phyloP scores from a whole-genome alignment of 306 rosid genomes.

The Luffa aegyptiaca region DNA sequence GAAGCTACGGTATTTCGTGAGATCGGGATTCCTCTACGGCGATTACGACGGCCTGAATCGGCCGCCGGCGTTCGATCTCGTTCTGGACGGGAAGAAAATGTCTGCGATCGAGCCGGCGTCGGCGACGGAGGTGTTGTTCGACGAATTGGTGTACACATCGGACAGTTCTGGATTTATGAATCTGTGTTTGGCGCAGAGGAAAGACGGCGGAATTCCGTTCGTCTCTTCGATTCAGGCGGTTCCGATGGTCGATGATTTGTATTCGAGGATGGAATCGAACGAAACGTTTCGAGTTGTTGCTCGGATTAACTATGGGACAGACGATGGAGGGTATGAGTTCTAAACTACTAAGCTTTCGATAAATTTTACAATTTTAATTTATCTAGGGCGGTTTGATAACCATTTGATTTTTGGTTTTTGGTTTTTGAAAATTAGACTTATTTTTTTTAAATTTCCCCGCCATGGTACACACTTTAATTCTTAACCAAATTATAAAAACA shows the following conservation, averaged over 20 bases:
- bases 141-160: background rate
- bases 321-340: background rate
- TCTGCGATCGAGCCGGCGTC: background rate
- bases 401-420: too few species aligned
- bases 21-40: slow-evolving; percentile 11
- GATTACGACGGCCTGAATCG: slow-evolving; percentile 1
- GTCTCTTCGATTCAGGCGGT: background rate
- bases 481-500: too few species aligned
- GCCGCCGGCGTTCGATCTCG: background rate
- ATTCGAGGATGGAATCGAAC: background rate
- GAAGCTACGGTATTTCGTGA: slow-evolving; percentile 2
- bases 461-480: too few species aligned
- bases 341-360: background rate
- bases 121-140: background rate
- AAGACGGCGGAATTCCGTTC: slow-evolving; percentile 7
- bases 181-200: background rate
- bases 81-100: background rate
- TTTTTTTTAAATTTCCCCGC: too few species aligned
- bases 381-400: too few species aligned
- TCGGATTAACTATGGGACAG: background rate
- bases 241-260: background rate
- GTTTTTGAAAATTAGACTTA: too few species aligned
- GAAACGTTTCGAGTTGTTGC: background rate
- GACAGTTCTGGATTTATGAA: background rate
- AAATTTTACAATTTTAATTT: too few species aligned